Evolutionary conservation across 2,329 filamentous ascomycete genomes (phyloP).

Genomic region (Beauveria varroae): DNA sequence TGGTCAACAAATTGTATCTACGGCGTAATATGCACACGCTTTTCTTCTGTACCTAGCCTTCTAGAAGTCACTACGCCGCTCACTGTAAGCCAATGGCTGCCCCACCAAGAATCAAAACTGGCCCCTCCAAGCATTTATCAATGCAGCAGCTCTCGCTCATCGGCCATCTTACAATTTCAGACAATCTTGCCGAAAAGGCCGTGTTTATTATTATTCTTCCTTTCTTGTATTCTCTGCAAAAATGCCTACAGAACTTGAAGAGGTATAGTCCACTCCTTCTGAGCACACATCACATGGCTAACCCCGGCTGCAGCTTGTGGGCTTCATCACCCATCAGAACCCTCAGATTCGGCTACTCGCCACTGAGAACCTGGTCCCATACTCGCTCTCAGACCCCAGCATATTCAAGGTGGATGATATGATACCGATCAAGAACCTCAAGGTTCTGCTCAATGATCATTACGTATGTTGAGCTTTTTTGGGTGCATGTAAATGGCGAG

Average conservation of each 20-base stretch:
- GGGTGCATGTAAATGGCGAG: not conserved
- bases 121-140: slow-evolving; percentile 11
- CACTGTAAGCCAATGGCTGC: not conserved
- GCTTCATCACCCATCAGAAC: slow-evolving; percentile 88
- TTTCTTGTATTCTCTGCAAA: slow-evolving; percentile 17
- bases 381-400: slow-evolving; percentile 61
- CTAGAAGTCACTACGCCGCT: slow-evolving; percentile 7
- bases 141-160: not conserved
- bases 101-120: slow-evolving; percentile 10
- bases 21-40: not conserved
- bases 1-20: not conserved
- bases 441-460: slow-evolving; percentile 78
- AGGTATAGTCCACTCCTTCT: slow-evolving; percentile 40
- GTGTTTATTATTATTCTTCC: slow-evolving; percentile 8
- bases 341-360: slow-evolving; percentile 83
- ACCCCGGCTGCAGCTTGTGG: slow-evolving; percentile 60
- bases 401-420: slow-evolving; percentile 81
- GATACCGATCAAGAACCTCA: slow-evolving; percentile 76
- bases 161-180: not conserved
- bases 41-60: not conserved
- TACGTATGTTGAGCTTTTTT: slow-evolving; percentile 44
- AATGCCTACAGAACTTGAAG: slow-evolving; percentile 72
- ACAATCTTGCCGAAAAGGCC: slow-evolving; percentile 2
- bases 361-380: slow-evolving; percentile 79
- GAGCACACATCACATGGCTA: not conserved